Evolutionary conservation across 371 early-diverging fungal genomes (phyloP).

Genomic region (Hamiltosporidium tvaerminnensis): DNA sequence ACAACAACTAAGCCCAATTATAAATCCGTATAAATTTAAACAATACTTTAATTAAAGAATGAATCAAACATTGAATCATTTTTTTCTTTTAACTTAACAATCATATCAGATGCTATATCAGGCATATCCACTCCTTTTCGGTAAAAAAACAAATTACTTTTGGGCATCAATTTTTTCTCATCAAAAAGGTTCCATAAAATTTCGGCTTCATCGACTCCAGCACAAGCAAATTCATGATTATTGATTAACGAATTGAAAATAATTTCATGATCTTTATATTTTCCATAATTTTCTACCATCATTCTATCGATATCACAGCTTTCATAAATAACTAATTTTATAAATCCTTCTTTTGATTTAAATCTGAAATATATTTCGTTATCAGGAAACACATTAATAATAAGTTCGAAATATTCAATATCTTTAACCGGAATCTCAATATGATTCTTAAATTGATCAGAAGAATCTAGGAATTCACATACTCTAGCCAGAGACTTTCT

Average conservation of each 20-base stretch:
- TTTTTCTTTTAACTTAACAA: too few relatives aligned
- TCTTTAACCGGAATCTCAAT: background rate
- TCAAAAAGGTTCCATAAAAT: slow-evolving; percentile 36
- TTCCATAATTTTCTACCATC: slow-evolving; percentile 13
- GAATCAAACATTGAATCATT: too few relatives aligned
- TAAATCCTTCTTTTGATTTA: slow-evolving; percentile 1
- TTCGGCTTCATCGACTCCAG: slow-evolving; percentile 20
- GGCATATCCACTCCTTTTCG: slow-evolving; percentile 1
- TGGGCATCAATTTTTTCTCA: background rate
- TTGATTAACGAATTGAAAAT: slow-evolving; percentile 33
- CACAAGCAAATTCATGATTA: slow-evolving; percentile 10
- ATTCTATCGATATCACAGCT: background rate
- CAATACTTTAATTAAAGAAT: too few relatives aligned
- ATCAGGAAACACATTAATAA: slow-evolving; percentile 20
- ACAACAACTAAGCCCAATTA: too few relatives aligned
- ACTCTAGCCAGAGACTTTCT: background rate
- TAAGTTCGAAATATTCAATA: background rate
- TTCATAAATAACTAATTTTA: slow-evolving; percentile 4
- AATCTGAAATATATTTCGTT: slow-evolving; percentile 21
- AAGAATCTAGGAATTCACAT: background rate
- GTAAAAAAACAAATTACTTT: background rate
- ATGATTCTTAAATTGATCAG: background rate
- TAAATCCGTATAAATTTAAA: too few relatives aligned
- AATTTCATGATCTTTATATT: slow-evolving; percentile 25
- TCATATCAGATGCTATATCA: background rate